Percentiles rank a stretch among this genome's conserved stretches.
Conservation (phyloP, 2,329 filamentous ascomycete genomes). For the Apiospora arundinis region DNA sequence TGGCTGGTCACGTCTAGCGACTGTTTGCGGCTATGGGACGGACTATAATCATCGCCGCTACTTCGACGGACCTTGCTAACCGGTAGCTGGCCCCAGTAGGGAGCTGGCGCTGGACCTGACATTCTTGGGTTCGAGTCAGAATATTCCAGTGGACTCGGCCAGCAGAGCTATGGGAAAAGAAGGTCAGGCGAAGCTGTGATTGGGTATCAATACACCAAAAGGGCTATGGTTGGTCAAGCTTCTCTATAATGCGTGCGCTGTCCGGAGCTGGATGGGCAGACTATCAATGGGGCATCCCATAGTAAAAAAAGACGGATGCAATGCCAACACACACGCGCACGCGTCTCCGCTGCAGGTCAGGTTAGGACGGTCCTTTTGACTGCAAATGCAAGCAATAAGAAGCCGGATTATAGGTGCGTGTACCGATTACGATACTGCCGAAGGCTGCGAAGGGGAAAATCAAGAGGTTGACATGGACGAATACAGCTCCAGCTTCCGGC, state of each 20-base stretch:
- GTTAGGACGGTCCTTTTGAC: constrained; percentile 18
- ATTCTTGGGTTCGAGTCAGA: constrained; percentile 21
- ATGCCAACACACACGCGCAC: constrained; percentile 46
- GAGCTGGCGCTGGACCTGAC: constrained; percentile 32
- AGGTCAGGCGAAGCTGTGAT: constrained; percentile 33
- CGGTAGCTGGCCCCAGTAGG: constrained; percentile 67
- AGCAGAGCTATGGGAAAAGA: constrained; percentile 4
- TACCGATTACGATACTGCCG: background rate
- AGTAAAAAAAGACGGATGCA: constrained; percentile 48
- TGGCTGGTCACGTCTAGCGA: constrained; percentile 45
- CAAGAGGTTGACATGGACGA: constrained; percentile 27
- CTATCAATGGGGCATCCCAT: constrained; percentile 24
- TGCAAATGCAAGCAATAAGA: constrained; percentile 15
- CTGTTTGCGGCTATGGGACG: constrained; percentile 39
- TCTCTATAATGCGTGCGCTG: constrained; percentile 19
- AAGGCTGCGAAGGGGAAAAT: background rate
- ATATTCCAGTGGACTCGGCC: constrained; percentile 5
- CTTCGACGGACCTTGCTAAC: constrained; percentile 52
- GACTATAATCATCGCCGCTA: constrained; percentile 40
- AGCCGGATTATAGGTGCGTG: constrained; percentile 14
- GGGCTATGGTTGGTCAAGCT: background rate
- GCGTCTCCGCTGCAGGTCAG: constrained; percentile 35
- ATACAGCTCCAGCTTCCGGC: constrained; percentile 5
- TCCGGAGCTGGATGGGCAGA: constrained; percentile 17
- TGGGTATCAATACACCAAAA: constrained; percentile 29